Evolutionary conservation across 2,329 filamentous ascomycete genomes (phyloP), one percentile per base, ranked within the genome.

Genomic region (Aspergillus flavus): DNA sequence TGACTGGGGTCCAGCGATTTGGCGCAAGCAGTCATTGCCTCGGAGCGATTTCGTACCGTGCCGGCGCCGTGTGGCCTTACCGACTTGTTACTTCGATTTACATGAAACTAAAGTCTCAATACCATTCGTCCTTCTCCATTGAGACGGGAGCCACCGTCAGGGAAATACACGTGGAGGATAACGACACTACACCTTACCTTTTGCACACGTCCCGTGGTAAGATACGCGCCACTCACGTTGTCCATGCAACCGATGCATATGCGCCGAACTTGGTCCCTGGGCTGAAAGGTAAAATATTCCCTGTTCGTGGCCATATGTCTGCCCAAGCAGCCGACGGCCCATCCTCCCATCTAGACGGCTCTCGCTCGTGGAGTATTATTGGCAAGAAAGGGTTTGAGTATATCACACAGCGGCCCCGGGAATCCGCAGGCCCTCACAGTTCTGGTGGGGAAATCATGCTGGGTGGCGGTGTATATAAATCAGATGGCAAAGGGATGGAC

Each of bases 201-300:
- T 21, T 63, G 2, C n/a, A 28, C 39, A 86, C 84, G 1, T 60
- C 73, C 1, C 75, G 80, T 6, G 85, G 84, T 2, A 65, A 58
- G 0, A 77, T 86, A 10, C 63, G 32, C 9, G 80, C 83, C 0
- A 71, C 70, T 16, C 78, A 77, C 45, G 80, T 86, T 12, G 77
- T 87, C 7, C 71, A 86, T 39, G 84, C 84, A 11, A 86, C 84
- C 16, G 86, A 87, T 67, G 84, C 77, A 16, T 86, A 86, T 71
- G 83, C 84, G 7, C 81, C 80, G 1, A 75, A 73, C 6, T 68
- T 86, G 3, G 76, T 80, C 65, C 76, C 78, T 12, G 71, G 64
- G 23, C 79, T 85, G 57, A 81, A 81, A 61, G 81, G 81, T 7
- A 75, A 80, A 26, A 79, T 86, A 19, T 79, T 85, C 4, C 84